Percentiles rank a stretch among this genome's conserved stretches.
Evolutionary conservation across 768 basidiomycete species (phyloP).

Genomic region (Russula compacta): DNA sequence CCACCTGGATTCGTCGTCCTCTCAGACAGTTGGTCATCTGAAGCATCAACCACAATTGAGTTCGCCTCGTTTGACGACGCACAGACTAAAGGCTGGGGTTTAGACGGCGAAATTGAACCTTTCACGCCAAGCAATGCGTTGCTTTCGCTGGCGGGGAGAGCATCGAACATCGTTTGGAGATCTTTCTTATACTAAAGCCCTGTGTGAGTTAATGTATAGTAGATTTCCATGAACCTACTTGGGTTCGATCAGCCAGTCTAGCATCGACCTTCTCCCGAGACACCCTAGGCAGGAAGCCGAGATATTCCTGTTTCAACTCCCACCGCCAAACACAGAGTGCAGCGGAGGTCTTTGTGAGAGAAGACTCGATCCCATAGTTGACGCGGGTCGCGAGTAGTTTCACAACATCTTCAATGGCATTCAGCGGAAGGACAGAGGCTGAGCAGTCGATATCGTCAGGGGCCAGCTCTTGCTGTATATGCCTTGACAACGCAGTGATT

Average conservation of each 20-base stretch:
- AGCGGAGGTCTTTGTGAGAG: constrained; percentile 47
- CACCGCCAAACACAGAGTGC: constrained; percentile 75
- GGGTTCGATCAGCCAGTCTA: constrained; percentile 54
- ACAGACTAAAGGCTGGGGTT: constrained; percentile 1
- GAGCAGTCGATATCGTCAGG: constrained; percentile 41
- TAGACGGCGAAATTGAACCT: constrained; percentile 27
- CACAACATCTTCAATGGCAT: constrained; percentile 55
- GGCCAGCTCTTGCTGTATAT: constrained; percentile 59
- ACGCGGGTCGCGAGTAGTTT: constrained; percentile 52
- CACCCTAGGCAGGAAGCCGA: constrained; percentile 60
- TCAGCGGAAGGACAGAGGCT: constrained; percentile 33
- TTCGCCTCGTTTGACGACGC: constrained; percentile 13
- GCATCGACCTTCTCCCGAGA: constrained; percentile 51
- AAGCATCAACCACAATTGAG: not conserved
- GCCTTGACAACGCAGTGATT: constrained; percentile 49
- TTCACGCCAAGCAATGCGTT: constrained; percentile 41
- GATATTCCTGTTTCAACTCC: constrained; percentile 60
- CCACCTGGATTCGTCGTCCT: constrained; percentile 29
- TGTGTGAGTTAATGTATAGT: not conserved
- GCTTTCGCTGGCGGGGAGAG: constrained; percentile 48
- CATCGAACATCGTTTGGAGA: constrained; percentile 44
- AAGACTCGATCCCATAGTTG: constrained; percentile 71
- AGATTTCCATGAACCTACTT: constrained; percentile 34
- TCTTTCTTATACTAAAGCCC: constrained; percentile 48
- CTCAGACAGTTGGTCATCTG: not conserved